Evolutionary conservation across 2,329 filamentous ascomycete genomes (phyloP).

Genomic region (Botrytis fragariae): DNA sequence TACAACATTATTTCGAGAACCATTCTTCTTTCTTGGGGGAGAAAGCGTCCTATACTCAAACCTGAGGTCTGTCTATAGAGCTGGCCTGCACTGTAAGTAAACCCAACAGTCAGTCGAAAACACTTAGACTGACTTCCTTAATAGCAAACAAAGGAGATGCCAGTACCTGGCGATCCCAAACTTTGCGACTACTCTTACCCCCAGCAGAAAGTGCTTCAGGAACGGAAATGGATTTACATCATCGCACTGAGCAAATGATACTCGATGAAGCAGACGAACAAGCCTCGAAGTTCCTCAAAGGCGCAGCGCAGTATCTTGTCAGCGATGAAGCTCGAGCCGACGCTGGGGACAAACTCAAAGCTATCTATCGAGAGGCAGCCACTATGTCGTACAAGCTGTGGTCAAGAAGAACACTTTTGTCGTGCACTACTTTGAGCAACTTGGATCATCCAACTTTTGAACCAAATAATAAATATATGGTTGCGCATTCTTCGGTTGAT

Average conservation of each 20-base stretch:
- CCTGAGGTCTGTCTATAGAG: too few relatives aligned
- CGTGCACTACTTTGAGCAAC: constrained; percentile 18
- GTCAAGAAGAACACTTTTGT: constrained; percentile 24
- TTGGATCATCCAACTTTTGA: constrained; percentile 5
- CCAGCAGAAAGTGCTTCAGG: too few relatives aligned
- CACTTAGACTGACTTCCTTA: neutral
- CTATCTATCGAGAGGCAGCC: constrained; percentile 24
- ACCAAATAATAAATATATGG: constrained; percentile 1
- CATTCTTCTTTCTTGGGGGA: too few relatives aligned
- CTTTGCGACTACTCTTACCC: constrained; percentile 20
- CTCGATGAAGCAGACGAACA: too few relatives aligned
- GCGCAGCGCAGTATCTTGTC: constrained; percentile 20
- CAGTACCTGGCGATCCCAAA: constrained; percentile 28
- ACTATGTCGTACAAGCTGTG: constrained; percentile 25
- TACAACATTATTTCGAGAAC: too few relatives aligned
- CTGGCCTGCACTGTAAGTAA: too few relatives aligned
- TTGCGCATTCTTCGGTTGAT: constrained; percentile 22
- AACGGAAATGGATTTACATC: too few relatives aligned
- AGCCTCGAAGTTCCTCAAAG: too few relatives aligned
- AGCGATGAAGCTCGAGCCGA: neutral
- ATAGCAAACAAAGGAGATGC: constrained; percentile 26
- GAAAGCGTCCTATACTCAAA: too few relatives aligned
- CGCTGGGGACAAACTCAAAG: constrained; percentile 10
- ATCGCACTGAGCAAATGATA: too few relatives aligned
- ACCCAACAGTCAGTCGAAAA: too few relatives aligned